phyloP scores from a whole-genome alignment of 306 rosid species.

The Luffa aegyptiaca region DNA sequence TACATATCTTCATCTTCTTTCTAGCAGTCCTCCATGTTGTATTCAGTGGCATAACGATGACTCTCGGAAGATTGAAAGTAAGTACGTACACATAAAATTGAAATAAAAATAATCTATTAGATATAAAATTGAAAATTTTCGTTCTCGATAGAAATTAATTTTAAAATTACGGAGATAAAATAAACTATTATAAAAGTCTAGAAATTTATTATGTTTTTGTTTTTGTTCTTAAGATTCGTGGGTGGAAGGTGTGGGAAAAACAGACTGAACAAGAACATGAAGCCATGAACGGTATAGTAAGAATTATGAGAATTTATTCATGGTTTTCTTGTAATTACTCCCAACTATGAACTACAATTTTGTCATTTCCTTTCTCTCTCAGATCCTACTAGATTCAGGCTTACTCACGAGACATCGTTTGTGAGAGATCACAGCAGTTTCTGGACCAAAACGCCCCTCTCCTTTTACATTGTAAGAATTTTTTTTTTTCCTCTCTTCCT shows the following conservation, averaged over 20 bases:
- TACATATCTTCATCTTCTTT: constrained; percentile 92
- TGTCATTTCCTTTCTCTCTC: constrained; percentile 6
- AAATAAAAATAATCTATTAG: too few relatives aligned
- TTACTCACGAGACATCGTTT: constrained; percentile 86
- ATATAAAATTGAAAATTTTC: too few relatives aligned
- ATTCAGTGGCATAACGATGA: constrained; percentile 74
- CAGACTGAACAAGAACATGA: constrained; percentile 35
- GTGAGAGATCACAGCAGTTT: constrained; percentile 61
- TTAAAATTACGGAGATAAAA: too few relatives aligned
- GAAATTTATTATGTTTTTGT: not conserved
- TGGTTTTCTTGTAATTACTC: not conserved
- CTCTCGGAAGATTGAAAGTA: constrained; percentile 84
- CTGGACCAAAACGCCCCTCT: constrained; percentile 65
- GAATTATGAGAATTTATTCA: not conserved
- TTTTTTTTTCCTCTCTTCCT: not conserved
- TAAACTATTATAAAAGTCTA: too few relatives aligned
- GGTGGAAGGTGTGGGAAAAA: constrained; percentile 77
- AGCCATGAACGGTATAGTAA: constrained; percentile 40
- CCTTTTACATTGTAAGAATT: constrained; percentile 74
- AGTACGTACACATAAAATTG: not conserved
- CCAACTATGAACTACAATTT: not conserved
- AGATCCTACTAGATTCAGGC: constrained; percentile 89
- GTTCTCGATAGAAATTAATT: too few relatives aligned
- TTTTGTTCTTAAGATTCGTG: constrained; percentile 39
- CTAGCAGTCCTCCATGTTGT: constrained; percentile 80